Evolutionary conservation across 1,284 basidiomycete genomes (phyloP).

Genomic region (Ganoderma sp.): DNA sequence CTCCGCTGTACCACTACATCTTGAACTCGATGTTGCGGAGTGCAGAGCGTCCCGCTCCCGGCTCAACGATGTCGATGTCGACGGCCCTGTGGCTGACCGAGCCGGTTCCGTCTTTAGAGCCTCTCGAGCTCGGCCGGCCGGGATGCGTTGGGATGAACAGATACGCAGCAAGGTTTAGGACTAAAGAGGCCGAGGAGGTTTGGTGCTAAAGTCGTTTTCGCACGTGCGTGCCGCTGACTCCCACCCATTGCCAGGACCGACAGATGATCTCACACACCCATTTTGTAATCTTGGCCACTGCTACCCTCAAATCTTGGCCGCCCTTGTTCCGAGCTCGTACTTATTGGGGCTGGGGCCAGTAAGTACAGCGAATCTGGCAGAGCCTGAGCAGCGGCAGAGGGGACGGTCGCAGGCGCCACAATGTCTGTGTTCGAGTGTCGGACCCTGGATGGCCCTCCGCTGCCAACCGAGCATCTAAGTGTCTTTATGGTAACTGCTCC

Average conservation of each 20-base stretch:
- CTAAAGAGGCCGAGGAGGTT: background rate
- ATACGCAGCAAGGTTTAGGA: too few species aligned
- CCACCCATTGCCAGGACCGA: constrained; percentile 4
- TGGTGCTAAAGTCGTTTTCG: background rate
- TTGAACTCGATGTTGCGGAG: background rate
- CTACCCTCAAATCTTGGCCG: background rate
- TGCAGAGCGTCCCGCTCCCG: background rate
- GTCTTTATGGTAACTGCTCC: background rate
- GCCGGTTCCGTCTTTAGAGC: background rate
- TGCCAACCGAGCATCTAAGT: background rate
- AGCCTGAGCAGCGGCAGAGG: too few species aligned
- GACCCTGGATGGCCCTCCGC: background rate
- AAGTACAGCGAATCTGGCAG: background rate
- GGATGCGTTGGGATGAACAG: background rate
- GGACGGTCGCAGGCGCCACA: background rate
- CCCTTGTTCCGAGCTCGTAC: too few species aligned
- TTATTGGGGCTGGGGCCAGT: background rate
- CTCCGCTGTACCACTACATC: background rate
- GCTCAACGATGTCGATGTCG: background rate
- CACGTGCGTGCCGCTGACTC: constrained; percentile 4
- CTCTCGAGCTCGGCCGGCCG: background rate
- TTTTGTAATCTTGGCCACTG: background rate
- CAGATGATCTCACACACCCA: background rate
- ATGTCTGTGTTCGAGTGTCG: background rate
- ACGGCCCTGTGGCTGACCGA: background rate